A percentile compares a stretch with the other conserved stretches of the same genome.
Evolutionary conservation across 768 basidiomycete species (phyloP).

Genomic region (Chiua virens): DNA sequence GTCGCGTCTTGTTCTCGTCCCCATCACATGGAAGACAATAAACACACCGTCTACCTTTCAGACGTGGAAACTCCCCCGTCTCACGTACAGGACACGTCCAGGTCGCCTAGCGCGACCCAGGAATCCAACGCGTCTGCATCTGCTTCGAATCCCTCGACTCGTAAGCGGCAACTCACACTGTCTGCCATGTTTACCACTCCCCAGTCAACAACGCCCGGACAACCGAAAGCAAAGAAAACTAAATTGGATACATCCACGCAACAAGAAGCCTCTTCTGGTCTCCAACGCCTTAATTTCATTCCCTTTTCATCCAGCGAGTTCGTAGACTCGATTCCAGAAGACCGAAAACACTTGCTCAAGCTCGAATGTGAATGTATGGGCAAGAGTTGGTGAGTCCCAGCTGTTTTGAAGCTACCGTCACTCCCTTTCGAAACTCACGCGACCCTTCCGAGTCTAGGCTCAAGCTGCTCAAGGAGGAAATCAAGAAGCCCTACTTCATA

Average conservation of each 20-base stretch:
- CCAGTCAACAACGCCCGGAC: constrained; percentile 17
- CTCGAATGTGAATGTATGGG: constrained; percentile 77
- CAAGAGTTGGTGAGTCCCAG: constrained; percentile 55
- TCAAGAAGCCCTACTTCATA: constrained; percentile 76
- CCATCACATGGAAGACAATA: constrained; percentile 23
- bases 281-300: constrained; percentile 56
- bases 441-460: constrained; percentile 47
- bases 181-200: constrained; percentile 57
- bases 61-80: constrained; percentile 38
- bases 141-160: constrained; percentile 17
- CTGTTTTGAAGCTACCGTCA: background rate
- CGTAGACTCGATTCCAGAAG: constrained; percentile 52
- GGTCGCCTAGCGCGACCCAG: constrained; percentile 26
- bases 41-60: constrained; percentile 42
- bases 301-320: constrained; percentile 64
- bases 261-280: constrained; percentile 15
- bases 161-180: constrained; percentile 63
- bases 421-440: background rate
- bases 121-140: constrained; percentile 18
- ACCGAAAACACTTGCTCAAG: constrained; percentile 54
- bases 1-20: constrained; percentile 13
- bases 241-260: constrained; percentile 39
- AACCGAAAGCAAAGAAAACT: constrained; percentile 46
- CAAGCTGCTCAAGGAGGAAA: constrained; percentile 70
- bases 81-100: constrained; percentile 9